Evolutionary conservation across 1,139 yeast species (phyloP), one percentile per base, ranked within the genome.

Genomic region (Zygoascus hellenicus): DNA sequence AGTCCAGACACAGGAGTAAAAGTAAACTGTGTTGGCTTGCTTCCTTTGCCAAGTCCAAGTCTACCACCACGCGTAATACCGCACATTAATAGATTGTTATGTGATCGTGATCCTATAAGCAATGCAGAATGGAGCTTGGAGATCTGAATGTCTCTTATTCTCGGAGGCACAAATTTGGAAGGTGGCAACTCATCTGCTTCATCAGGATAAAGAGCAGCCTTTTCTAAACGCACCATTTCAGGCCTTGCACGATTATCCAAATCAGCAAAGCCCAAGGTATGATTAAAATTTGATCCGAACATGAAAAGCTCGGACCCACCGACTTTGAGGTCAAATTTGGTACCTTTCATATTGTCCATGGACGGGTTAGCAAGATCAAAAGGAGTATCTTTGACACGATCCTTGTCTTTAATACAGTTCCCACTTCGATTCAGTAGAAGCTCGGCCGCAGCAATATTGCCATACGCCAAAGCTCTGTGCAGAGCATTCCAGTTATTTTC

Each of bases 401-500:
- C 97, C 55, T 80, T 81, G 38, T 77, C 68, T 43, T 75, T 74
- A 13, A 81, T 61, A 19, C 78, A 60, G 7, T 75, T 78, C 30
- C 63, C 62, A 33, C 55, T 55, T 42, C 54, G 58, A 29, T 72
- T 76, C 45, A 80, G 60, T 41, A 83, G 61, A 11, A 70, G 65
- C 53, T 72, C 76, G 11, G 83, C 81, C 58, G 83, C 77, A 7
- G 75, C 61, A 26, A 84, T 63, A 48, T 81, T 74, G 50, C 84
- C 88, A 60, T 72, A 67, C 56, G 70, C 79, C 38, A 83, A 71
- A 37, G 80, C 81, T 57, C 78, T 77, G 64, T 90, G 97, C 38
- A 89, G 69, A 30, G 89, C 80, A 36, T 87, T 84, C 85, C 95
- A 89, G 0, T 89, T 87, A 59, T 78, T 87, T 63, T 90, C 97